phyloP scores from a whole-genome alignment of 2,329 filamentous ascomycete species.

The Aspergillus pseudoterreus region DNA sequence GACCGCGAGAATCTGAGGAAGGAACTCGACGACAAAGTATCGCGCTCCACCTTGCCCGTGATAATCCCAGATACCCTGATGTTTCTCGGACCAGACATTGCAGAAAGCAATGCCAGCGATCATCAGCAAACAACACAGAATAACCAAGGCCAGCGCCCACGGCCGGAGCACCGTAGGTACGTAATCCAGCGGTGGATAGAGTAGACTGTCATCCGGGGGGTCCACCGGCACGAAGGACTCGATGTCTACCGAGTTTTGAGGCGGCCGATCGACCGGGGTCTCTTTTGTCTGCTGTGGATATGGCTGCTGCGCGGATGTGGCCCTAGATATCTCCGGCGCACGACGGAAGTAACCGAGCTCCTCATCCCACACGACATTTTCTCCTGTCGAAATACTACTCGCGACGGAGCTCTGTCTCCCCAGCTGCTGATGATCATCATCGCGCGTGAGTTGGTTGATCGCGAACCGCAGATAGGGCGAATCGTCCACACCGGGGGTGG shows the following conservation, averaged over 20 bases:
- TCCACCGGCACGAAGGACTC: slow-evolving; percentile 50
- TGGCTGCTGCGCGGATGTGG: slow-evolving; percentile 32
- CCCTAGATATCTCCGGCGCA: slow-evolving; percentile 27
- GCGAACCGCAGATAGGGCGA: slow-evolving; percentile 87
- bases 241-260: slow-evolving; percentile 22
- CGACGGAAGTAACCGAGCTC: slow-evolving; percentile 42
- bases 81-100: slow-evolving; percentile 62
- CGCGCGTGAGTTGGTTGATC: slow-evolving; percentile 77
- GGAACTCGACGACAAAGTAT: slow-evolving; percentile 83
- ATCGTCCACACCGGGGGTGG: slow-evolving; percentile 77
- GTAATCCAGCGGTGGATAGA: slow-evolving; percentile 59
- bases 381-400: slow-evolving; percentile 47
- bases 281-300: slow-evolving; percentile 23
- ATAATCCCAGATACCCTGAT: slow-evolving; percentile 67
- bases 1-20: slow-evolving; percentile 74
- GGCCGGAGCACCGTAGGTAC: slow-evolving; percentile 69
- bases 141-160: slow-evolving; percentile 58
- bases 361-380: slow-evolving; percentile 48
- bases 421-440: slow-evolving; percentile 60
- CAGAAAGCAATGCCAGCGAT: slow-evolving; percentile 68
- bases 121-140: slow-evolving; percentile 65
- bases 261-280: slow-evolving; percentile 14
- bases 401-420: slow-evolving; percentile 48
- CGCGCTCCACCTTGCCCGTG: slow-evolving; percentile 64
- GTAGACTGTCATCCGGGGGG: slow-evolving; percentile 40